Conservation (phyloP, 1,284 basidiomycete genomes). For the Ceratobasidium sp. region DNA sequence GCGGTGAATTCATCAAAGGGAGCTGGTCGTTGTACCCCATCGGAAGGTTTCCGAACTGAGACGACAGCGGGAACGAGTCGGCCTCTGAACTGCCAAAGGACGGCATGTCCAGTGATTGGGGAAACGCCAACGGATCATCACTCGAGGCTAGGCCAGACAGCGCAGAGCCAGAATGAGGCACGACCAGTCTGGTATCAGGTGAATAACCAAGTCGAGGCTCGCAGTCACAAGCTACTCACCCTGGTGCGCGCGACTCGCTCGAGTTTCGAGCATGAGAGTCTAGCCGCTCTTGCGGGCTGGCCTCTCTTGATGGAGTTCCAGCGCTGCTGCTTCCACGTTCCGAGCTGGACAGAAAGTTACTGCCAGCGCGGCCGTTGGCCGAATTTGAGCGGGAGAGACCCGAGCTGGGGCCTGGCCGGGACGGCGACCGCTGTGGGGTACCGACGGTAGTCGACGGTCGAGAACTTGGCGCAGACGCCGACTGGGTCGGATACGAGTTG, state of each 20-base stretch:
- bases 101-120: conserved; percentile 40
- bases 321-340: conserved; percentile 43
- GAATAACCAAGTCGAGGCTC: background rate
- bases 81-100: conserved; percentile 42
- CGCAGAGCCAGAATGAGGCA: conserved; percentile 39
- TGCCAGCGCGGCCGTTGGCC: conserved; percentile 42
- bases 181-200: conserved; percentile 25
- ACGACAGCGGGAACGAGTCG: conserved; percentile 46
- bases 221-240: conserved; percentile 28
- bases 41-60: conserved; percentile 44
- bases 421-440: conserved; percentile 41
- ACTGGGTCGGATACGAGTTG: conserved; percentile 46
- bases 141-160: conserved; percentile 35
- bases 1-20: conserved; percentile 25
- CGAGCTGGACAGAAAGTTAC: conserved; percentile 43
- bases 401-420: conserved; percentile 39
- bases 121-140: conserved; percentile 22
- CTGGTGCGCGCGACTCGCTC: conserved; percentile 41
- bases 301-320: conserved; percentile 44
- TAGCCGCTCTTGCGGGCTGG: conserved; percentile 44
- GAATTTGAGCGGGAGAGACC: conserved; percentile 42
- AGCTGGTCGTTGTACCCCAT: conserved; percentile 44
- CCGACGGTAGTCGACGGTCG: conserved; percentile 48
- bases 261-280: conserved; percentile 37
- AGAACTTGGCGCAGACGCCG: conserved; percentile 49